Evolutionary conservation across 106 monocot genomes (phyloP), one percentile per base, ranked within the genome.

Genomic region (Apostasia shenzhenica): DNA sequence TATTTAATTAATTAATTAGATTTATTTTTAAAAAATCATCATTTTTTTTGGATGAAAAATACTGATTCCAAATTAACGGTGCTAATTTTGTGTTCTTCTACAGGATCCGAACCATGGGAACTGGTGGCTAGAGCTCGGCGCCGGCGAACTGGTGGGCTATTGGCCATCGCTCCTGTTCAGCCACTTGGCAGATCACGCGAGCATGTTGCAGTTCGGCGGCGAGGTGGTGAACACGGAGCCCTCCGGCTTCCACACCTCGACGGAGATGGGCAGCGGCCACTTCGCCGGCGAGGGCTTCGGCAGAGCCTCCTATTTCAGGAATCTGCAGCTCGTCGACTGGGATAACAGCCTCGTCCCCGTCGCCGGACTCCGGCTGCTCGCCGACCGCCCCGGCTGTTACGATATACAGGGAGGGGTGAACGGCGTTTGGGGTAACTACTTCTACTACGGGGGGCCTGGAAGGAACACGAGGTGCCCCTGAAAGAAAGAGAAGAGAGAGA

Each of bases 261-360:
- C 95, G 2, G 86, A 97, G 69, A 97, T 97, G 95, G 95, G 95
- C 13, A 92, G 92, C 47, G 95, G 95, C 8, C 95, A 87, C 59
- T 92, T 89, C 48, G 72, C 95, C 52, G 57, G 58, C 2, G 86
- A 92, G 48, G 95, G 89, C 1, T 97, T 97, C 48, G 82, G 89
- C 58, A 80, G 67, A 54, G 81, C 95, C 0, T 77, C 92, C 6
- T 97, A 97, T 51, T 97, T 97, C 72, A 80, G 95, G 9, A 92
- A 92, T 62, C 59, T 97, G 13, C 89, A 97, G 70, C 79, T 85
- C 0, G 95, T 97, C 4, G 95, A 97, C 56, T 92, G 84, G 89
- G 91, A 86, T 60, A 97, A 97, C 68, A 97, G 81, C 73, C 64
- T 97, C 45, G 54, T 92, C 1, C 91, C 91, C 1, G 71, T 77